A percentile compares a stretch with the other conserved stretches of the same genome.
phyloP scores from a whole-genome alignment of 2,329 filamentous ascomycete species.

The Helotiales sp. region DNA sequence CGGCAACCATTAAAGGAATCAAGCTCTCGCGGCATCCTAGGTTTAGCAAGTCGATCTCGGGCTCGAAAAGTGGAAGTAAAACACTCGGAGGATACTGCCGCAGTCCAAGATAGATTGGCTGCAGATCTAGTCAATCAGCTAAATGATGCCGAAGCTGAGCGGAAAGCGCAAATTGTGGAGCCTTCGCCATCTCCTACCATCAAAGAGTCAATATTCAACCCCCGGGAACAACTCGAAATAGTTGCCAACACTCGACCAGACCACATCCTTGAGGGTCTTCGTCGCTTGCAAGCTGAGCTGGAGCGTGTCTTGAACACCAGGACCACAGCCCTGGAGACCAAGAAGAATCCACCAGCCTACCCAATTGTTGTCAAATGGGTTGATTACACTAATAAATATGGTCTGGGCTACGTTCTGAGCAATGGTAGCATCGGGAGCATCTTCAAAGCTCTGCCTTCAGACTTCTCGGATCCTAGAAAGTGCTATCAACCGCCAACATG shows the following conservation, averaged over 20 bases:
- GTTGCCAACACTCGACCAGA: slow-evolving; percentile 59
- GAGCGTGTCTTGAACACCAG: slow-evolving; percentile 64
- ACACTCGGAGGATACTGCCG: slow-evolving; percentile 23
- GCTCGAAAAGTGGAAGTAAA: slow-evolving; percentile 18
- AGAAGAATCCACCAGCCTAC: slow-evolving; percentile 56
- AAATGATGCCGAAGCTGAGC: slow-evolving; percentile 21
- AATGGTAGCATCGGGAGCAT: slow-evolving; percentile 79
- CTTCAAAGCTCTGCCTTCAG: slow-evolving; percentile 51
- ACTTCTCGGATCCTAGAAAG: slow-evolving; percentile 44
- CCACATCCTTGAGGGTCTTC: slow-evolving; percentile 55
- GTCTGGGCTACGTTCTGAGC: slow-evolving; percentile 79
- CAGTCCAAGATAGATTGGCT: slow-evolving; percentile 34
- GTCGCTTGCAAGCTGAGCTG: slow-evolving; percentile 57
- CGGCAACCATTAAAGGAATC: slow-evolving; percentile 20
- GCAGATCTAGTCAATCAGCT: slow-evolving; percentile 32
- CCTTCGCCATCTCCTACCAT: slow-evolving; percentile 42
- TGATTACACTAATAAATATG: slow-evolving; percentile 85
- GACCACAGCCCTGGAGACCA: slow-evolving; percentile 59
- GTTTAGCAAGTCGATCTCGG: slow-evolving; percentile 9
- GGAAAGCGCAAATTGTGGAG: slow-evolving; percentile 27
- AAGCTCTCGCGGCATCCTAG: slow-evolving; percentile 19
- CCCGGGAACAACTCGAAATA: slow-evolving; percentile 49
- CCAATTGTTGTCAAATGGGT: slow-evolving; percentile 78
- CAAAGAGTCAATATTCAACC: slow-evolving; percentile 49
- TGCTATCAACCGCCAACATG: slow-evolving; percentile 67